phyloP scores from a whole-genome alignment of 176 grass and related monocot species.

The Triticum aestivum region IWGSC_CS_RefSeq_v2.1 NC_057808.1:30742493-30742992 shows the following conservation, averaged over 20 bases:
- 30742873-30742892: not conserved
- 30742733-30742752: no score
- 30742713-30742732: no score
- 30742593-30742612: not conserved
- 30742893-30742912: constrained; percentile 20
- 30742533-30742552: constrained; percentile 31
- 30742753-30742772: no score
- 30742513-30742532: constrained; percentile 50
- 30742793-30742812: not conserved
- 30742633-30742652: no score
- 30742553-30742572: not conserved
- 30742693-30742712: no score
- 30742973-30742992: not conserved
- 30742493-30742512: constrained; percentile 47
- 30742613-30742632: not conserved
- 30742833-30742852: constrained; percentile 42
- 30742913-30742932: constrained; percentile 45
- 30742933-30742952: constrained; percentile 20
- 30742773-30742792: no score
- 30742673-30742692: no score
- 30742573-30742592: not conserved
- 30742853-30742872: constrained; percentile 59
- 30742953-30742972: no score
- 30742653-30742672: no score
- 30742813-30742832: not conserved